phyloP scores from a whole-genome alignment of 345 rosid species.

The Bruguiera parviflora region DNA sequence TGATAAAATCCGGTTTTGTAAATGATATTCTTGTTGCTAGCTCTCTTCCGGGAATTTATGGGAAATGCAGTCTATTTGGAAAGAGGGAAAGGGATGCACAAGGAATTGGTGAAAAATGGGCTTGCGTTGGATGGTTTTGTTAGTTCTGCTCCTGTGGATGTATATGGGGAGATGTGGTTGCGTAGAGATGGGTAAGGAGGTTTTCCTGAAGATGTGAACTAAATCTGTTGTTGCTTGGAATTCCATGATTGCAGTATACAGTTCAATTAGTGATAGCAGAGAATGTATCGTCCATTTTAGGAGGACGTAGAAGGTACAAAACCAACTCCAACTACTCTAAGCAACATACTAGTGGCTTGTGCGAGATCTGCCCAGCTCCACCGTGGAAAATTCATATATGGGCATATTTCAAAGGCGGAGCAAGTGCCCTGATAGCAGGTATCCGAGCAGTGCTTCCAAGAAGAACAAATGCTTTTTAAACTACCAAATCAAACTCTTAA shows the following conservation, averaged over 20 bases:
- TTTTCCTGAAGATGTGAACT: conserved; percentile 42
- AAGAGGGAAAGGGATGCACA: conserved; percentile 58
- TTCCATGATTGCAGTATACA: conserved; percentile 52
- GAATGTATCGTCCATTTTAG: conserved; percentile 47
- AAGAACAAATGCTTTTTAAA: too few relatives aligned
- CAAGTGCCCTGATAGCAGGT: too few relatives aligned
- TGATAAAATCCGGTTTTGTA: conserved; percentile 47
- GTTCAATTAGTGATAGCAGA: conserved; percentile 41
- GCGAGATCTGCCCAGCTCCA: conserved; percentile 48
- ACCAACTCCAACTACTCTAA: conserved; percentile 54
- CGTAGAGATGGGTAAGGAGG: conserved; percentile 45
- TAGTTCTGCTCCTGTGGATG: conserved; percentile 60
- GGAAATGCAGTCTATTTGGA: conserved; percentile 46
- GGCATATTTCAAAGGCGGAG: conserved; percentile 59
- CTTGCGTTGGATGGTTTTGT: conserved; percentile 45
- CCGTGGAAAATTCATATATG: conserved; percentile 49
- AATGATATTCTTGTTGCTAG: conserved; percentile 53
- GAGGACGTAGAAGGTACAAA: conserved; percentile 56
- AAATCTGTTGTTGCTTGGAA: conserved; percentile 63
- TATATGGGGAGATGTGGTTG: conserved; percentile 62
- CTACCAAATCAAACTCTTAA: too few relatives aligned
- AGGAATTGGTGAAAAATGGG: conserved; percentile 34
- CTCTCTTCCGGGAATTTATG: conserved; percentile 54
- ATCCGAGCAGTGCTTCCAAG: too few relatives aligned
- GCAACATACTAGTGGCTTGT: conserved; percentile 50